Evolutionary conservation across 345 rosid genomes (phyloP), one percentile per base, ranked within the genome.

Genomic region (Arabis alpina): DNA sequence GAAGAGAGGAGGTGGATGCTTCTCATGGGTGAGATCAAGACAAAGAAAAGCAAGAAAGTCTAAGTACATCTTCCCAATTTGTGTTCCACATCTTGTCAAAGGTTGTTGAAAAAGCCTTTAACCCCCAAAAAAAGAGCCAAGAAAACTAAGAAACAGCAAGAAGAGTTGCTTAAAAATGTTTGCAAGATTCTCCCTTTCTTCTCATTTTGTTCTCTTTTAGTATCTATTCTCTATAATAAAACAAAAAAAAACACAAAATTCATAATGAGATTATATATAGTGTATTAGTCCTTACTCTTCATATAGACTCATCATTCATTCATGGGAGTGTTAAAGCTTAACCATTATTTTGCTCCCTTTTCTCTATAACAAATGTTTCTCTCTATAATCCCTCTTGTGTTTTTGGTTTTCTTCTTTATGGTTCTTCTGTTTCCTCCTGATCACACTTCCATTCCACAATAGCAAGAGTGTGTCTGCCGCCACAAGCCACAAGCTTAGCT

Each of bases 391-490:
- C 5, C 51, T 37, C 49, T 16, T 27, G 23, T 44, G 45, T 59
- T 41, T 39, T 54, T 41, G 24, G 15, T 14, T 45, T 34, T 59
- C 54, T 52, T 66, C 52, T 52, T 44, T 53, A 67, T 52, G 61
- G 43, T 48, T 54, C 5, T 24, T 75, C 40, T 39, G 72, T 76
- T 32, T 70, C 67, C 60, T 68, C 65, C 42, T 66, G 59, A 36
- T 66, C 80, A 48, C 6, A 36, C 79, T 81, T 81, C 93, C 99
- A 95, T 64, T 92, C 93, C 66, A 82, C 86, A 11, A 88, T 68
- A 5, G 98, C 98, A 72, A 92, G 61, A 16, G 98, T 95, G 77
- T 95, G 98, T 37, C 99, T 88, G 14, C 99, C 99, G 0, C 99
- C 99, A 12, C 92, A 87, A 24, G 94, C 99, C 39, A 88, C 92